Evolutionary conservation across 2,329 filamentous ascomycete species (phyloP), one percentile per base, ranked within the genome.

Genomic region (Lomentospora prolificans): DNA sequence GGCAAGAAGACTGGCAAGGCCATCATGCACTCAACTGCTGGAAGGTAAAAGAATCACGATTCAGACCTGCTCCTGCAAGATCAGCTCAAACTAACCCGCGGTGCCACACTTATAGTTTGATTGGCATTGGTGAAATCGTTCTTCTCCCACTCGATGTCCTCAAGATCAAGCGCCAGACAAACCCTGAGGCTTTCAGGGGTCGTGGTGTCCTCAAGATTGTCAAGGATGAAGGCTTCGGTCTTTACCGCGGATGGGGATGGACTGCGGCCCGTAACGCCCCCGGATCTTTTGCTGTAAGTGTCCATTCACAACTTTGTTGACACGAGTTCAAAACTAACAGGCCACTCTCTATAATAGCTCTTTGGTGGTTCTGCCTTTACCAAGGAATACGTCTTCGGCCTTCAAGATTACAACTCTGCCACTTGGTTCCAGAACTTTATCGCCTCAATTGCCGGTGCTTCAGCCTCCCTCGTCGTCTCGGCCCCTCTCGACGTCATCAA

Each of bases 91-190:
- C 19, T 22, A 30, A 25, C 28, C 14, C 19, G 5, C 10, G 19
- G 28, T 27, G 27, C 19, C 31, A 36, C 22, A 14, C n/a, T 50
- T 57, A 24, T 60, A 92, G 89, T 75, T 69, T 99, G 66, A 95
- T 99, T 67, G 94, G 94, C 65, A 96, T 99, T 65, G 94, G 94
- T 67, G 94, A 99, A 76, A 95, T 99, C 61, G 82, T 99, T 58
- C 82, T 99, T 28, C 82, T 99, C 41, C 94, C 94, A 44, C 83
- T 99, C 59, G 94, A 99, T 65, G 92, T 99, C 39, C 82, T 99
- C 60, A 99, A 99, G 82, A 99, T 99, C 77, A 99, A 99, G 82
- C 86, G 94, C 66, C 94, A 99, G 77, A 99, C 94, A 63, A 99
- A 99, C 79, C 94, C 94, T 41, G 94, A 97, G 68, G 91, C 94